These are phyloP conservation scores for Neocallimastix lanati DNA, from an alignment of 192 early-diverging fungal genomes.

Conservation along the genomic window DNA sequence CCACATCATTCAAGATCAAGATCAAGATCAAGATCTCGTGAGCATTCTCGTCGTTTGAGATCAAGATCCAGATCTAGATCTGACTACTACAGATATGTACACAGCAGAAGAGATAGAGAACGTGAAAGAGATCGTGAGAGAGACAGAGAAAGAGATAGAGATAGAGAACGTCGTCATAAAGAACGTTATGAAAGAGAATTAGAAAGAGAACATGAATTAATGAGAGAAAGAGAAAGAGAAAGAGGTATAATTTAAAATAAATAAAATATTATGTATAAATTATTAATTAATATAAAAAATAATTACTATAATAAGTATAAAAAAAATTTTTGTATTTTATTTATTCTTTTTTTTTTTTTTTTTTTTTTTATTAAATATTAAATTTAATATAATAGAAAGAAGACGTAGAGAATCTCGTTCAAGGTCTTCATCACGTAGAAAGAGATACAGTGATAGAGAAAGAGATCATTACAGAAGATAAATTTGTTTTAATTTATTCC, in stretches of 20 bases:
- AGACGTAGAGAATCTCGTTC: neutral
- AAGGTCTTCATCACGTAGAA: neutral
- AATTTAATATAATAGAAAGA: neutral
- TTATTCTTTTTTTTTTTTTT: too few relatives aligned
- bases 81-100: neutral
- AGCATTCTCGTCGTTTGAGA: constrained; percentile 7
- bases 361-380: too few relatives aligned
- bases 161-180: constrained; percentile 7
- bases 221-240: constrained; percentile 10
- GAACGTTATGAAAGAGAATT: constrained; percentile 13
- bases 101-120: constrained; percentile 1
- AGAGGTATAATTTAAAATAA: constrained; percentile 3
- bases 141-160: constrained; percentile 9
- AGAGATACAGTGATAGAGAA: neutral
- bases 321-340: too few relatives aligned
- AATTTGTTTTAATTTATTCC: too few relatives aligned
- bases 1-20: constrained; percentile 7
- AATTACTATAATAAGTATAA: neutral
- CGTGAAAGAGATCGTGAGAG: constrained; percentile 2
- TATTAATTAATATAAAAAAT: constrained; percentile 2
- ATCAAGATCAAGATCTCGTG: constrained; percentile 11
- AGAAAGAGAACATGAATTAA: constrained; percentile 17
- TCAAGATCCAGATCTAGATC: constrained; percentile 12
- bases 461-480: neutral
- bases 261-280: neutral